These are phyloP conservation scores for Gonapodya prolifera DNA, from an alignment of 192 early-diverging fungal genomes.

Conservation along the genomic window DNA sequence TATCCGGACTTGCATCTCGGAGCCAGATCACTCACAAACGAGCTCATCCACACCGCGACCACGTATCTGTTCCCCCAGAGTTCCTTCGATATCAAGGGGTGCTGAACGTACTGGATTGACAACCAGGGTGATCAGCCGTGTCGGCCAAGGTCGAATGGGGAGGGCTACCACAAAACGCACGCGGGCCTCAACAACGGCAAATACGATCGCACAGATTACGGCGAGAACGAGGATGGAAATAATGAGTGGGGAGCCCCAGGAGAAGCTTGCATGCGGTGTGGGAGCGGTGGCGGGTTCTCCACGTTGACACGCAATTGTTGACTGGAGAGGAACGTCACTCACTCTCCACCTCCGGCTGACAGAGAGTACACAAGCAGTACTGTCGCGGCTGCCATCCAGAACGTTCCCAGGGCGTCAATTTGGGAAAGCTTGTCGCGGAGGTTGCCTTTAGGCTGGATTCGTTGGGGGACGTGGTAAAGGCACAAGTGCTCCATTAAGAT, in stretches of 20 bases:
- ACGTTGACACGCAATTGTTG: not conserved
- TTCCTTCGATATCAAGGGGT: not conserved
- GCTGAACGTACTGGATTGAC: not conserved
- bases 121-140: not conserved
- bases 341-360: not conserved
- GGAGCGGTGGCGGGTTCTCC: not conserved
- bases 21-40: not conserved
- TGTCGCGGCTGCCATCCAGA: not conserved
- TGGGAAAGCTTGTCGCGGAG: not conserved
- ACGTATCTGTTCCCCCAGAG: not conserved
- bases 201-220: not conserved
- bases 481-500: not conserved
- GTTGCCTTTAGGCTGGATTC: not conserved
- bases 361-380: not conserved
- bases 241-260: not conserved
- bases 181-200: not conserved
- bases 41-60: not conserved
- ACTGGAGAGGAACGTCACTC: not conserved
- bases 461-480: not conserved
- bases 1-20: not conserved
- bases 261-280: not conserved
- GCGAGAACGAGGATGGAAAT: not conserved
- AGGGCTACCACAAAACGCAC: not conserved
- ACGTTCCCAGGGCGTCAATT: not conserved
- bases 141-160: not conserved